Evolutionary conservation across 1,284 basidiomycete genomes (phyloP).

Genomic region (Ustilago tritici): DNA sequence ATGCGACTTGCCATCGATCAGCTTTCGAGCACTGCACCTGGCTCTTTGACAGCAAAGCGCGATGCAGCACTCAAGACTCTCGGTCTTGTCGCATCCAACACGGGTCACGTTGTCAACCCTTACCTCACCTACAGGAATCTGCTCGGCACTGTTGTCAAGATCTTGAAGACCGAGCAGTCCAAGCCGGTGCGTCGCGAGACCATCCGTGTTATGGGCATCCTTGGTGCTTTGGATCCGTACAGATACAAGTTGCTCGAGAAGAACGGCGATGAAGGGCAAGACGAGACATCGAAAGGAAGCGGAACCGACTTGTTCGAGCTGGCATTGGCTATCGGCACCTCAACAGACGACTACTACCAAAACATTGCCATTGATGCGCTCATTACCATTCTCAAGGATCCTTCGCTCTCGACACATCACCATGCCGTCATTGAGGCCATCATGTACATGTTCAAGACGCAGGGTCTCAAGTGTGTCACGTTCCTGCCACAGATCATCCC

Average conservation of each 20-base stretch:
- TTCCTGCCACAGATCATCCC: constrained; percentile 97
- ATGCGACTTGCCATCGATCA: constrained; percentile 91
- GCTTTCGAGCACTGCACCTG: constrained; percentile 76
- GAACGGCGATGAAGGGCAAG: constrained; percentile 77
- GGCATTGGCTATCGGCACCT: constrained; percentile 72
- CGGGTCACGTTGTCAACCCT: constrained; percentile 92
- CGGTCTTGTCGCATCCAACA: constrained; percentile 94
- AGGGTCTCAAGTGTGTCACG: constrained; percentile 94
- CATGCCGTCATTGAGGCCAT: constrained; percentile 92
- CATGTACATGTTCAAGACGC: constrained; percentile 99
- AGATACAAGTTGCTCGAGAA: constrained; percentile 86
- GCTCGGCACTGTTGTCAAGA: constrained; percentile 85
- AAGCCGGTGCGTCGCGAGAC: constrained; percentile 81
- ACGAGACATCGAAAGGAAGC: constrained; percentile 71
- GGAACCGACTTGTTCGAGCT: constrained; percentile 75
- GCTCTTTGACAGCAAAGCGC: constrained; percentile 71
- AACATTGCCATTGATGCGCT: constrained; percentile 93
- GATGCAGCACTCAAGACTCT: constrained; percentile 94
- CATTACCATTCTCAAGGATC: constrained; percentile 83
- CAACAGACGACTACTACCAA: constrained; percentile 92
- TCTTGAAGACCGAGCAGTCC: constrained; percentile 85
- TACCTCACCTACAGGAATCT: constrained; percentile 91
- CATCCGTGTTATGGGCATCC: constrained; percentile 92
- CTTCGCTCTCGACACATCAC: constrained; percentile 74
- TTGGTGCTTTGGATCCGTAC: constrained; percentile 98